Conservation (phyloP, 1,284 basidiomycete species). For the Schizopora paradoxa region DNA sequence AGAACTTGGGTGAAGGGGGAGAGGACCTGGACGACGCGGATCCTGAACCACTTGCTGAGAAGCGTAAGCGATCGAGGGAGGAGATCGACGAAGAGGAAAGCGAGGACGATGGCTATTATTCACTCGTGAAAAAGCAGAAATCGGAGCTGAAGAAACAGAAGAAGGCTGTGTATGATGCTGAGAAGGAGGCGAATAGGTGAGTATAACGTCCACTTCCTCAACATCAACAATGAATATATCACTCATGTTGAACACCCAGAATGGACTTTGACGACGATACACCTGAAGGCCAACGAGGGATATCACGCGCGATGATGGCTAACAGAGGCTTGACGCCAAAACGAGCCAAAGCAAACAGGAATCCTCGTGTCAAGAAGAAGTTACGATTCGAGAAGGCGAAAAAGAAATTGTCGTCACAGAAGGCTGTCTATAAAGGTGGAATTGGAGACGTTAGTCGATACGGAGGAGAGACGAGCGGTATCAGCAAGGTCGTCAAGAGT, state of each 20-base stretch:
- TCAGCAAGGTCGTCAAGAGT: conserved; percentile 18
- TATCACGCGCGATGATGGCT: conserved; percentile 85
- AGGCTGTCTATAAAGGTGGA: conserved; percentile 86
- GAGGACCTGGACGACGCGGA: conserved; percentile 64
- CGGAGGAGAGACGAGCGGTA: conserved; percentile 36
- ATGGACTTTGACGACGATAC: conserved; percentile 44
- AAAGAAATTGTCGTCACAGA: conserved; percentile 83
- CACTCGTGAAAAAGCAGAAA: conserved; percentile 73
- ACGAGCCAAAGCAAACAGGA: conserved; percentile 81
- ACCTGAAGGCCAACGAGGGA: conserved; percentile 70
- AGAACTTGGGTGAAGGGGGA: conserved; percentile 46
- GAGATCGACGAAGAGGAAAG: conserved; percentile 35
- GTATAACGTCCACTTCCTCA: conserved; percentile 26
- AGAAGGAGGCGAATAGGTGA: conserved; percentile 59
- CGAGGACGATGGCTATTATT: conserved; percentile 74
- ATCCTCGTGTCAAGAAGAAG: conserved; percentile 94
- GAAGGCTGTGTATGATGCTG: conserved; percentile 74
- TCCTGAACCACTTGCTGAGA: conserved; percentile 42
- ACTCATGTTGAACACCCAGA: conserved; percentile 29
- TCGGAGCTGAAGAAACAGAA: conserved; percentile 73
- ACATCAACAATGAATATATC: not conserved
- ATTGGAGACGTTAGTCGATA: conserved; percentile 58
- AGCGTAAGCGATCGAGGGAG: conserved; percentile 38
- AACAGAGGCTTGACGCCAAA: conserved; percentile 91
- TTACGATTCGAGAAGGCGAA: conserved; percentile 90